Evolutionary conservation across 441 rosid genomes (phyloP).

Genomic region (Jatropha multifida): DNA sequence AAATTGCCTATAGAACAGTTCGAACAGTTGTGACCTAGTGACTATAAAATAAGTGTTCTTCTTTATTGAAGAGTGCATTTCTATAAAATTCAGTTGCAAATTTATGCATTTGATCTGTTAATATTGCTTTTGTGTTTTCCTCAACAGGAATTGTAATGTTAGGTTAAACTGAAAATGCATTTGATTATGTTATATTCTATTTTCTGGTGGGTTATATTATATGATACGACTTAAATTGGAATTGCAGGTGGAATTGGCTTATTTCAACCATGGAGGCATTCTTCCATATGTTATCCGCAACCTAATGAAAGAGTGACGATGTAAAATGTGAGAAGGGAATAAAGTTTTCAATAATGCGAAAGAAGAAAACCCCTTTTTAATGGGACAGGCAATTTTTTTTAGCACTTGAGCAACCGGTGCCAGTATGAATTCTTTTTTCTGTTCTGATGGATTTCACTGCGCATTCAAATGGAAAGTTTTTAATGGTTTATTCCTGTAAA

Average conservation of each 20-base stretch:
- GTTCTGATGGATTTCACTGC: not conserved
- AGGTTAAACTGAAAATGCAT: too few species aligned
- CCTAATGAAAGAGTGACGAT: constrained; percentile 50
- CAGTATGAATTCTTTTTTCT: not conserved
- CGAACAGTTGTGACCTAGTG: not conserved
- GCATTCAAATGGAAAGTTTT: not conserved
- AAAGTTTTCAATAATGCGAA: constrained; percentile 36
- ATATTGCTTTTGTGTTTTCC: too few species aligned
- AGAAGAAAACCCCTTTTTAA: constrained; percentile 22
- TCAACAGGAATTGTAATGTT: too few species aligned
- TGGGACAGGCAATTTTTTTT: constrained; percentile 24
- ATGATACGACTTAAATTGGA: not conserved
- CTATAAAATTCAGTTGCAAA: too few species aligned
- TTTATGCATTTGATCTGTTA: too few species aligned
- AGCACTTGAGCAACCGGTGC: not conserved
- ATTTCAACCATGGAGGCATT: constrained; percentile 87
- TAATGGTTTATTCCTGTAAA: not conserved
- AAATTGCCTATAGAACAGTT: not conserved
- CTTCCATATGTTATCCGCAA: constrained; percentile 87
- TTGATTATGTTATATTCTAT: too few species aligned
- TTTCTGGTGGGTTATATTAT: not conserved
- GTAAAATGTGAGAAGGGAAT: constrained; percentile 31
- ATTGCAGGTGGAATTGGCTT: constrained; percentile 87
- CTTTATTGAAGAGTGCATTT: too few species aligned
- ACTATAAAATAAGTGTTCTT: too few species aligned